Base-by-base conservation (phyloP, 306 rosid genomes). In the Begonia fuchsioides region DNA sequence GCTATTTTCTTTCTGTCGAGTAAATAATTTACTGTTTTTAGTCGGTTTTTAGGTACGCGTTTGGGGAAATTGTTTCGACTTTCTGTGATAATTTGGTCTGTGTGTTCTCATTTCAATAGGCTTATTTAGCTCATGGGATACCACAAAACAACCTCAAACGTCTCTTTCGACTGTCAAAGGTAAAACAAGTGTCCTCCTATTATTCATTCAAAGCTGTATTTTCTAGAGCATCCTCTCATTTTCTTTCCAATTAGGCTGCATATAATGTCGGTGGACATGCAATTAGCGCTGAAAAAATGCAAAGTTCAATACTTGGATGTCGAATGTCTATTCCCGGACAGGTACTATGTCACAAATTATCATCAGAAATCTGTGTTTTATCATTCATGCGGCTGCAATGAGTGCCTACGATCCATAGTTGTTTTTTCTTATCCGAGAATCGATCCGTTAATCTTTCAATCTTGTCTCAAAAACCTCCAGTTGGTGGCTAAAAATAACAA, bases 261-360 rank as follows among this genome's bases (percentile, higher is more conserved):
- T 90, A 90, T 71, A 90, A 90, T 41, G 66, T 90, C 14, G 98
- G 95, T 10, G 94, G 98, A 35, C 81, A 77, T 53, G 77, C 80
- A 61, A 67, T 90, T 72, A 85, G 87, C 38, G 93, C 93, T 35
- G 87, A 81, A 65, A 73, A 87, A 50, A 85, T 90, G 52, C 95
- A 90, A 13, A 79, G 73, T 49, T 73, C 73, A 39, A 82, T 92
- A 66, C 98, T 92, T 16, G 81, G 76, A 19, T 92, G 94, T 45
- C 76, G 93, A 10, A 71, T 92, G 75, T 72, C 94, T 56, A 93
- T 92, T 18, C 96, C 98, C 5, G 93, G 88, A 62, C 96, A 85
- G 98, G 98, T 92, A 58, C 15, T 1, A 13, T 2, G 5, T 3
- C 32, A 20, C 32, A 20, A 20, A 20, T 20, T 20, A 2, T 20